Evolutionary conservation across 139 green algal species (phyloP).

Genomic region (Chlorella sorokiniana): DNA sequence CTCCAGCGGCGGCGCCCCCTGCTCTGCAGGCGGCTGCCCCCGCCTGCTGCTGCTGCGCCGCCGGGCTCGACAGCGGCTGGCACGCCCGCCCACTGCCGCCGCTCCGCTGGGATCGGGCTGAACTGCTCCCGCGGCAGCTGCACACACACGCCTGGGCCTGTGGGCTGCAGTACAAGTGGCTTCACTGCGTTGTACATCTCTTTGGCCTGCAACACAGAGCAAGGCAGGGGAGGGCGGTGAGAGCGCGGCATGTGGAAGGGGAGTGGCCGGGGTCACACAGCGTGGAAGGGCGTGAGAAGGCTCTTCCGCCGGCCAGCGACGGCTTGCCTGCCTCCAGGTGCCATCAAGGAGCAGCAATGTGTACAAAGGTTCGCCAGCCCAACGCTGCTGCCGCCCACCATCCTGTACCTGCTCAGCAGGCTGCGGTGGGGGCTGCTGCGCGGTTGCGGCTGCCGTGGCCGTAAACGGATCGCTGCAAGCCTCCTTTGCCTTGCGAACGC

Average conservation of each 20-base stretch:
- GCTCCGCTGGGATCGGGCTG: not conserved
- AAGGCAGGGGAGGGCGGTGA: not conserved
- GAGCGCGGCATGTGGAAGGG: no score
- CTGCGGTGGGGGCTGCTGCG: not conserved
- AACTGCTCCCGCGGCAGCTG: constrained; percentile 18
- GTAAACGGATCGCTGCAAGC: not conserved
- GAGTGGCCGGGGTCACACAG: no score
- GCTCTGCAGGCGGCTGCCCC: not conserved
- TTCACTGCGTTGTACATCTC: constrained; percentile 12
- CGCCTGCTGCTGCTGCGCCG: not conserved
- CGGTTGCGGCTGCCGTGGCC: not conserved
- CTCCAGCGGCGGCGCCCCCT: not conserved
- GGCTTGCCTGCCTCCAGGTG: constrained; percentile 29
- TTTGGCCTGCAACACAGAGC: not conserved
- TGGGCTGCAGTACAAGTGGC: not conserved
- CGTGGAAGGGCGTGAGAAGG: no score
- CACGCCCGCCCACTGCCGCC: not conserved
- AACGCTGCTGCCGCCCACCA: not conserved
- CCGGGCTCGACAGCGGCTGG: no score
- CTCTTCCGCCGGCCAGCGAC: no score
- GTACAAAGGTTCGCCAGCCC: not conserved
- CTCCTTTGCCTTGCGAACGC: not conserved
- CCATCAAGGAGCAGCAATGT: constrained; percentile 15
- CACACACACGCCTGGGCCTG: not conserved
- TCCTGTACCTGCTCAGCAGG: not conserved